Evolutionary conservation across 2,329 filamentous ascomycete species (phyloP), one percentile per base, ranked within the genome.

Genomic region (Trichophyton benhamiae): DNA sequence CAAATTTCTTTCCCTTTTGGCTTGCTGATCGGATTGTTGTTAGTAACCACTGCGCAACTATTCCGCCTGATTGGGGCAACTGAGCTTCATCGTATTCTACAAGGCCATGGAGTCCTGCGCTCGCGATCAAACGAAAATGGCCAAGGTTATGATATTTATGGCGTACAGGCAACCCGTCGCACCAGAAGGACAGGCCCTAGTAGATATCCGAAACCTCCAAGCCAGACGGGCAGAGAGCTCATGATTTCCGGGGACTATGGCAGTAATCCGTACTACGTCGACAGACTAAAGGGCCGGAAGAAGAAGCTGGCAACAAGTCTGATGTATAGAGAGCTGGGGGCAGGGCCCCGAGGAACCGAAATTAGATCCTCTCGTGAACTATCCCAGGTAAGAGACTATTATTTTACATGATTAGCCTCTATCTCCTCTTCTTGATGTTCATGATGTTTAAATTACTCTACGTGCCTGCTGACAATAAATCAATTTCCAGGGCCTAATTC

Each of bases 221-320:
- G 87, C 68, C 84, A 88, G 9, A 80, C 84, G 64, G 92, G 94
- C 6, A 79, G 75, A 57, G 83, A 87, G 67, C 77, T 97, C 64
- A 96, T 97, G 91, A 79, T 83, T 44, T 87, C 86, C 33, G 92
- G 92, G 0, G 79, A 78, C 1, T 97, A 96, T 74, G 92, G 92
- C 38, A 79, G 79, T 17, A 87, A 85, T 62, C 81, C 87, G 78
- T 67, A 77, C 77, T 66, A 79, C 74, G 63, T 78, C 69, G 63
- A 82, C 76, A 70, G 72, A 55, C 67, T 75, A 48, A 73, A 74
- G 63, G 83, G 85, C 71, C 82, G 83, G 65, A 85, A 82, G 66
- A 79, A 76, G 66, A 80, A 76, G 52, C 72, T 95, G 17, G 82
- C 86, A 9, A 81, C 83, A 61, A 83, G 87, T 53, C 79, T 96